Conservation (phyloP, 2,329 filamentous ascomycete species). For the Xylaria arbuscula region DNA sequence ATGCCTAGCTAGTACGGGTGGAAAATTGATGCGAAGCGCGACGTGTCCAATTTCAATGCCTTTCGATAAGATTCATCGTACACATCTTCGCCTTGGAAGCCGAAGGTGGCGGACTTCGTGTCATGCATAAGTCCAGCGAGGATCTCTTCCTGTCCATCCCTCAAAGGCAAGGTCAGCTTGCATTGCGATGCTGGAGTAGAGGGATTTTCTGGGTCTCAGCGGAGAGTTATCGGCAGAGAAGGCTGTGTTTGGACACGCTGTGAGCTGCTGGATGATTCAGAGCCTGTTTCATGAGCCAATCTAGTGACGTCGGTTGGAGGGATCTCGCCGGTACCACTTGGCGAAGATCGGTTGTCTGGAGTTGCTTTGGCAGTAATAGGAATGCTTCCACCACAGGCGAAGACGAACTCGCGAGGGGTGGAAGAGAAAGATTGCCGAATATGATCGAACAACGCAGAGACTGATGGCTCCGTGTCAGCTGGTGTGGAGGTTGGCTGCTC, state of each 20-base stretch:
- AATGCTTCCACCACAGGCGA: conserved; percentile 2
- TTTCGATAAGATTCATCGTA: background rate
- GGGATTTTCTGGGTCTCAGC: background rate
- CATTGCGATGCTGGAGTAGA: background rate
- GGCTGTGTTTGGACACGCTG: background rate
- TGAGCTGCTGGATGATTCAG: background rate
- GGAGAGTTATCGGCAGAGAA: background rate
- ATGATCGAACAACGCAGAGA: no score
- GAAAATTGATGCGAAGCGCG: background rate
- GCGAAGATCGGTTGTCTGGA: background rate
- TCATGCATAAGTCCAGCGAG: background rate
- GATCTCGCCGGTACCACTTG: background rate
- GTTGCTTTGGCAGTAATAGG: background rate
- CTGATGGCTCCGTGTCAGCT: no score
- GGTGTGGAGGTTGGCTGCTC: no score
- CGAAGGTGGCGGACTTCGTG: background rate
- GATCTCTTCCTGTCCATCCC: background rate
- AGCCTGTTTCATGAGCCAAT: background rate
- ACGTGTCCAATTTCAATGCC: background rate
- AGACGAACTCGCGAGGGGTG: background rate
- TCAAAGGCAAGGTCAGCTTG: background rate
- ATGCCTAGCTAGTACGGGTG: conserved; percentile 1
- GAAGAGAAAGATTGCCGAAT: background rate
- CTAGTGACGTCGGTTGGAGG: background rate
- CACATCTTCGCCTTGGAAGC: background rate